Evolutionary conservation across 208 protist genomes (phyloP).

Genomic region (Naegleria lovaniensis): DNA sequence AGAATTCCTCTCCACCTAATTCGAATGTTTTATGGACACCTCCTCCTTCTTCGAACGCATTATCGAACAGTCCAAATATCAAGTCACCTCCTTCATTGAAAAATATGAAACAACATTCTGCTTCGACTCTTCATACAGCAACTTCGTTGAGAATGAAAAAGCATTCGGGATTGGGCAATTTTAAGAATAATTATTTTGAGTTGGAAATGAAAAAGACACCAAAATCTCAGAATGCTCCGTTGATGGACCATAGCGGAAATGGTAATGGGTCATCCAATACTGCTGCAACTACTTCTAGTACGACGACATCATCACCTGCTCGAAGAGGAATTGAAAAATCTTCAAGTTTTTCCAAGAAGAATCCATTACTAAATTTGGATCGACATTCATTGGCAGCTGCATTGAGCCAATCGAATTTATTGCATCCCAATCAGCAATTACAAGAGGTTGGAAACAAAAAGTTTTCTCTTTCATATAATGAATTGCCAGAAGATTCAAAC

Average conservation of each 20-base stretch:
- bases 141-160: background rate
- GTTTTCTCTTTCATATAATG: background rate
- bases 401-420: background rate
- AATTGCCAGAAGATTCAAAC: background rate
- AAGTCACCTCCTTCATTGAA: background rate
- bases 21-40: background rate
- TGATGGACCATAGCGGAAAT: too few species aligned
- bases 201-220: background rate
- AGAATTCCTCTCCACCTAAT: background rate
- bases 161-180: background rate
- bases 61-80: too few species aligned
- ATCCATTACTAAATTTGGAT: background rate
- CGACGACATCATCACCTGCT: background rate
- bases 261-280: too few species aligned
- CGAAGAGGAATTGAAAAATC: background rate
- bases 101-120: background rate
- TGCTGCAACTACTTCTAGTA: too few species aligned
- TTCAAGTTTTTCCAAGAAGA: background rate
- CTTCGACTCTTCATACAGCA: background rate
- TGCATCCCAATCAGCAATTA: background rate
- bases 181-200: background rate
- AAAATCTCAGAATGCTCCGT: background rate
- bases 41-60: background rate
- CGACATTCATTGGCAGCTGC: background rate
- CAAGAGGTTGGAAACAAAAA: background rate